Evolutionary conservation across 129 eudicot species (phyloP).

Genomic region (Calendula officinalis): DNA sequence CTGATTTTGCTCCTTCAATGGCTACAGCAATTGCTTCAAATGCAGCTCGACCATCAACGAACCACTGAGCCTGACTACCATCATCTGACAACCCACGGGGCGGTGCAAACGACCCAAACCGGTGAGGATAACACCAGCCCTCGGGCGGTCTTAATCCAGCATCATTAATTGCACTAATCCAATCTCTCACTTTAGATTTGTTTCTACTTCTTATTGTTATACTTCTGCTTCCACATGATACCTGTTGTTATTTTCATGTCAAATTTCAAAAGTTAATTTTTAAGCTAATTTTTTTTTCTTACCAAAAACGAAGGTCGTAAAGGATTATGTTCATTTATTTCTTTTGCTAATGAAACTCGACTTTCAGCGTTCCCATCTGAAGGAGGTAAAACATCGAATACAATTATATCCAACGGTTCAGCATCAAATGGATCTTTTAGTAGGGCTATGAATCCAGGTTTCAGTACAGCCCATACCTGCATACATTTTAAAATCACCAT

Average conservation of each 20-base stretch:
- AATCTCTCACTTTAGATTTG: conserved; percentile 70
- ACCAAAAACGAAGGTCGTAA: conserved; percentile 91
- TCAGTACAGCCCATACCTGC: conserved; percentile 98
- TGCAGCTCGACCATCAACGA: conserved; percentile 93
- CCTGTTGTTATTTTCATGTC: conserved; percentile 49
- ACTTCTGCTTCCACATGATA: conserved; percentile 89
- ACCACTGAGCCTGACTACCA: conserved; percentile 98
- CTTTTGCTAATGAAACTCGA: conserved; percentile 78
- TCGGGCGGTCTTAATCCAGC: conserved; percentile 95
- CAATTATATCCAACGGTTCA: conserved; percentile 85
- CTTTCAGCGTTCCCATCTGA: conserved; percentile 89
- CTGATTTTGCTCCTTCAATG: conserved; percentile 92
- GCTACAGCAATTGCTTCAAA: conserved; percentile 94
- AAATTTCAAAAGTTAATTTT: conserved; percentile 1
- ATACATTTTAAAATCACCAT: conserved; percentile 17
- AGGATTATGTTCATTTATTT: conserved; percentile 82
- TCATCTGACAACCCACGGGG: conserved; percentile 93
- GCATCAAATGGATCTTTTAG: conserved; percentile 88
- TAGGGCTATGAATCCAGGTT: conserved; percentile 96
- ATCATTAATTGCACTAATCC: conserved; percentile 96
- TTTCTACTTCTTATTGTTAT: conserved; percentile 71
- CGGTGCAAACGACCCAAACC: conserved; percentile 97
- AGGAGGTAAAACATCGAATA: conserved; percentile 88
- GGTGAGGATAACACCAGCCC: conserved; percentile 99
- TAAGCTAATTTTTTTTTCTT: conserved; percentile 21